Evolutionary conservation across 768 basidiomycete species (phyloP).

Genomic region (Agrocybe praecox): DNA sequence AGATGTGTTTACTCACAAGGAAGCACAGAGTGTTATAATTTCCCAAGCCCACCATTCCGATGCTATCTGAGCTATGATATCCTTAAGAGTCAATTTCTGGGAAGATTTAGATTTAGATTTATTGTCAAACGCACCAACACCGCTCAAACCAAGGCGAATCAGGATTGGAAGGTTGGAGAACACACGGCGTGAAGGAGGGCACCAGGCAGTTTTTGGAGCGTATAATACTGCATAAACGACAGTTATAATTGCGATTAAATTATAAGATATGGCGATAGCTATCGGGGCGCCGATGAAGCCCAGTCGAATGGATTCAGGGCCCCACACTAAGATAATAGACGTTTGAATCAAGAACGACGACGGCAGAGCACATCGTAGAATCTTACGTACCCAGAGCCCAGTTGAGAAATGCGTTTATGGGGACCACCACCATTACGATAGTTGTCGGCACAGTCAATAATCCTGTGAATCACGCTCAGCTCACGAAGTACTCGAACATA

Average conservation of each 20-base stretch:
- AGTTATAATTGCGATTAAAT: constrained; percentile 70
- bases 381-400: constrained; percentile 69
- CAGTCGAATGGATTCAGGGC: constrained; percentile 72
- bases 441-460: constrained; percentile 87
- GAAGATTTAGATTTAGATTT: background rate
- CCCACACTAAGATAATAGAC: too few relatives aligned
- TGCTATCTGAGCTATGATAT: constrained; percentile 63
- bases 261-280: constrained; percentile 86
- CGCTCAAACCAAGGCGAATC: constrained; percentile 77
- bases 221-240: constrained; percentile 65
- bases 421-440: constrained; percentile 81
- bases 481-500: too few relatives aligned
- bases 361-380: background rate
- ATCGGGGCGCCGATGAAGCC: constrained; percentile 94
- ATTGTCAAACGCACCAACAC: constrained; percentile 51
- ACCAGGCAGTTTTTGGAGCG: constrained; percentile 80
- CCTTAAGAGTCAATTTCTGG: background rate
- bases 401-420: constrained; percentile 81
- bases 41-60: constrained; percentile 99
- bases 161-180: constrained; percentile 72
- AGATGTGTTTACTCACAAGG: constrained; percentile 34
- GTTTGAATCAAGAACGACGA: too few relatives aligned
- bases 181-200: constrained; percentile 63
- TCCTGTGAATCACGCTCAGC: constrained; percentile 36
- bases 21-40: constrained; percentile 64